Conservation (phyloP, 2,329 filamentous ascomycete species). For the Cladorrhinum sp. region DNA sequence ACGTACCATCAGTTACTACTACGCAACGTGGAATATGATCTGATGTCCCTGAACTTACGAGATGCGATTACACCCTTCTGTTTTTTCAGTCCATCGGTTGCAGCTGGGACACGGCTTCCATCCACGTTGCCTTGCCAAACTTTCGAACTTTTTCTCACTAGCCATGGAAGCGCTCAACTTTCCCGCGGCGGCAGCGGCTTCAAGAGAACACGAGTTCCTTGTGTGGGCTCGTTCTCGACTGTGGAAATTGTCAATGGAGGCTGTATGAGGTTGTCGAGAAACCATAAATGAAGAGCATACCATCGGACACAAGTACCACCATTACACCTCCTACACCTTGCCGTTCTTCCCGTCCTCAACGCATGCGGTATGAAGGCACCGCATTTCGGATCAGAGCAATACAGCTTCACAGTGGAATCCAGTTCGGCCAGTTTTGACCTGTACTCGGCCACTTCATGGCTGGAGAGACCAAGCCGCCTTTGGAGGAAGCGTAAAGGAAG, state of each 20-base stretch:
- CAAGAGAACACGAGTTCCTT: too few relatives aligned
- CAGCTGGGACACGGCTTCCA: conserved; percentile 24
- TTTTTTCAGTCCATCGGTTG: conserved; percentile 20
- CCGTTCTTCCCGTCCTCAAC: conserved; percentile 6
- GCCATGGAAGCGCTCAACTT: not conserved
- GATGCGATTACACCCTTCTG: conserved; percentile 24
- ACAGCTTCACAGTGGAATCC: conserved; percentile 13
- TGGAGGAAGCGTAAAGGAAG: conserved; percentile 3
- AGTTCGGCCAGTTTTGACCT: conserved; percentile 19
- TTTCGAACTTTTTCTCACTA: not conserved
- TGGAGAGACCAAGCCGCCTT: not conserved
- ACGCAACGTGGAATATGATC: not conserved
- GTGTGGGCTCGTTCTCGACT: too few relatives aligned
- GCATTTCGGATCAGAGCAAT: conserved; percentile 19
- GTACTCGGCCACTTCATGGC: conserved; percentile 12
- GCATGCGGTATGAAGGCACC: conserved; percentile 20
- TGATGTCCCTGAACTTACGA: conserved; percentile 5
- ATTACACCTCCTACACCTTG: conserved; percentile 16
- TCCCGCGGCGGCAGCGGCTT: not conserved
- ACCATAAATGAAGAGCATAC: too few relatives aligned
- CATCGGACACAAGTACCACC: conserved; percentile 18
- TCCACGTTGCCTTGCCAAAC: conserved; percentile 2
- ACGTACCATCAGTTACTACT: not conserved
- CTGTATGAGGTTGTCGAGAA: not conserved
- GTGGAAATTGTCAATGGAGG: too few relatives aligned